Base-by-base conservation (phyloP, 805 yeast genomes). In the Zygosaccharomyces bailii region DNA sequence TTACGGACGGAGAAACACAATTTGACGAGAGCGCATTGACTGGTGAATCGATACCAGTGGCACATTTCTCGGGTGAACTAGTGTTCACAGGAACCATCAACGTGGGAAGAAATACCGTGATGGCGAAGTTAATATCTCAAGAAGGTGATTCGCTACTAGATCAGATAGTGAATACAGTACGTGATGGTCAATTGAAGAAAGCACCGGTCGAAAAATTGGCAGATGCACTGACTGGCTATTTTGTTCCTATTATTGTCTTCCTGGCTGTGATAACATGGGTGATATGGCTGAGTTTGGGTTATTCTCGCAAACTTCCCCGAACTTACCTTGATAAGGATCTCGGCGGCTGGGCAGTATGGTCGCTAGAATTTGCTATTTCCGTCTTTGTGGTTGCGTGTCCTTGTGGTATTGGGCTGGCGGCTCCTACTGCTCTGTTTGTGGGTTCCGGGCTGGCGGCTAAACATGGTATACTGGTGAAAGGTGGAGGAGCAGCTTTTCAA, bases 371-470 rank as follows among this genome's bases (percentile, higher is more conserved):
- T 63, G 78, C 89, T 1, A 82, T 85, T 51, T 78, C 90, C 0
- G 91, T 86, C 1, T 84, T 85, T 65, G 91, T 85, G 1, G 78
- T 85, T 40, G 91, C 91, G 0, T 85, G 95, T 59, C 95, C 95
- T 1, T 85, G 93, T 69, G 95, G 91, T 1, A 77, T 85, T 53
- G 93, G 91, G 1, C 68, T 85, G 17, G 93, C 93, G 18, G 93
- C 91, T 1, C 93, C 93, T 1, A 84, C 91, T 1, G 91, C 93
- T 0, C 60, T 85, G 32, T 84, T 82, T 67, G 88, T 85, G 9
- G 93, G 93, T 2, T 72, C 87, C 13, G 88, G 91, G 0, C 60
- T 85, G 40, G 88, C 90, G 29, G 93, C 93, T 10, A 82, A 80
- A 56, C 66, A 79, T 58, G 93, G 91, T 16, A 79, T 85, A 41